Base-by-base conservation (phyloP, 2,329 filamentous ascomycete genomes). In the Lithohypha guttulata region DNA sequence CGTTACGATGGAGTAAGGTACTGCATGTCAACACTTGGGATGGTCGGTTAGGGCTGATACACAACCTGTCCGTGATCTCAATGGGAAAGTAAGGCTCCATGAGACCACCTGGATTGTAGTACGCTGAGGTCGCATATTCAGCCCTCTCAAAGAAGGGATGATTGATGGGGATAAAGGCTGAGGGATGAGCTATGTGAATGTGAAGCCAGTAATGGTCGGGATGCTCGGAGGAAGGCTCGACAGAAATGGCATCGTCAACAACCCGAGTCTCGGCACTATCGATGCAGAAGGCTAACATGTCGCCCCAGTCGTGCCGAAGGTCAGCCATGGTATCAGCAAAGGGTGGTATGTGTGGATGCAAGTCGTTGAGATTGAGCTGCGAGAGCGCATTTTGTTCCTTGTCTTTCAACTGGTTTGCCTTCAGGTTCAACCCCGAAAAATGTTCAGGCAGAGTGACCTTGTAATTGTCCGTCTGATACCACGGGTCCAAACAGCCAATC, bases 121-220 rank as follows among this genome's bases (percentile, higher is more conserved):
- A 60, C 0, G 68, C 71, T 50, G 70, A 59, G 4, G 66, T 63
- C 51, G 74, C 68, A 31, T 70, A 64, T 6, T 64, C 61, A 2
- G 76, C 74, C 52, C 75, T 68, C 47, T 70, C 64, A 13, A 70
- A 65, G 21, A 77, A 55, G 2, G 63, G 55, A 42, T 71, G 62
- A 6, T 71, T 60, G 19, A 63, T 64, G 7, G 61, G 51, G 44
- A 79, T 65, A 51, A 76, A 79, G 3, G 76, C 75, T 2, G 75
- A 75, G 1, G 75, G 76, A 44, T 80, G 79, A 1, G 76, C 75
- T 34, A 79, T 63, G 53, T 80, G 76, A 5, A 77, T 58, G 49
- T 73, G 75, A 9, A 79, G 54, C 76, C 76, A 80, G 46, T 66
- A 69, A 2, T 58, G 58, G 4, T 59, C 67, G 6, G 60, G 53